A percentile compares a stretch with the other conserved stretches of the same genome.
Evolutionary conservation across 129 eudicot genomes (phyloP).

Genomic region (Flaveria bidentis): DNA sequence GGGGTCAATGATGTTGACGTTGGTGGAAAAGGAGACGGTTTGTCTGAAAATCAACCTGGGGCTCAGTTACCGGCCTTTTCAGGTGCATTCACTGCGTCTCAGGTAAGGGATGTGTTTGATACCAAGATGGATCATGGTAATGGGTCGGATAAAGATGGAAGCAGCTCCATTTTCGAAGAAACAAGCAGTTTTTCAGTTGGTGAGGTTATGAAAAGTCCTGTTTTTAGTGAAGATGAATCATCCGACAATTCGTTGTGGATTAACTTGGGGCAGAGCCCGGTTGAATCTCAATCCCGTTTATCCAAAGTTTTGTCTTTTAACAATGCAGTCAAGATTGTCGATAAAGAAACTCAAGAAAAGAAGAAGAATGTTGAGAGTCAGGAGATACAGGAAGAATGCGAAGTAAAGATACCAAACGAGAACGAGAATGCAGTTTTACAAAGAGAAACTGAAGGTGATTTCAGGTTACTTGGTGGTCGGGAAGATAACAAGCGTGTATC

Average conservation of each 20-base stretch:
- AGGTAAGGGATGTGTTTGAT: slow-evolving; percentile 56
- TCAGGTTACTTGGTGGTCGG: slow-evolving; percentile 49
- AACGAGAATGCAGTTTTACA: slow-evolving; percentile 45
- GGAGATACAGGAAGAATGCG: slow-evolving; percentile 48
- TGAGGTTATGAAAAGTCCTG: slow-evolving; percentile 56
- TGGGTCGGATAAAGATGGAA: slow-evolving; percentile 49
- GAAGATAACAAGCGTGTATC: slow-evolving; percentile 41
- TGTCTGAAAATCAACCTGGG: slow-evolving; percentile 29
- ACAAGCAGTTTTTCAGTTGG: slow-evolving; percentile 46
- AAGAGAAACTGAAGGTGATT: slow-evolving; percentile 66
- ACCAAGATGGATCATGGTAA: slow-evolving; percentile 43
- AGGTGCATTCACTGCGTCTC: slow-evolving; percentile 47
- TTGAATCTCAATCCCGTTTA: slow-evolving; percentile 31
- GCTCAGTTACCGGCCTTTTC: slow-evolving; percentile 55
- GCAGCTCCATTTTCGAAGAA: slow-evolving; percentile 53
- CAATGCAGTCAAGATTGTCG: slow-evolving; percentile 24
- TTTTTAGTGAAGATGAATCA: slow-evolving; percentile 60
- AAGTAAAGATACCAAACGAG: slow-evolving; percentile 29
- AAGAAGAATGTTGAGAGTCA: neutral
- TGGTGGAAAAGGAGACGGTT: slow-evolving; percentile 22
- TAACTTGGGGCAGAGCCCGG: slow-evolving; percentile 54
- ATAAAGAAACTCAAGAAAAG: slow-evolving; percentile 23
- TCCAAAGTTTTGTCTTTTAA: slow-evolving; percentile 37
- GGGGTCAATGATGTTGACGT: slow-evolving; percentile 38
- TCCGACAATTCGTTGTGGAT: slow-evolving; percentile 54